Evolutionary conservation across 148 eudicot genomes (phyloP).

Genomic region (Fagopyrum homotropicum): DNA sequence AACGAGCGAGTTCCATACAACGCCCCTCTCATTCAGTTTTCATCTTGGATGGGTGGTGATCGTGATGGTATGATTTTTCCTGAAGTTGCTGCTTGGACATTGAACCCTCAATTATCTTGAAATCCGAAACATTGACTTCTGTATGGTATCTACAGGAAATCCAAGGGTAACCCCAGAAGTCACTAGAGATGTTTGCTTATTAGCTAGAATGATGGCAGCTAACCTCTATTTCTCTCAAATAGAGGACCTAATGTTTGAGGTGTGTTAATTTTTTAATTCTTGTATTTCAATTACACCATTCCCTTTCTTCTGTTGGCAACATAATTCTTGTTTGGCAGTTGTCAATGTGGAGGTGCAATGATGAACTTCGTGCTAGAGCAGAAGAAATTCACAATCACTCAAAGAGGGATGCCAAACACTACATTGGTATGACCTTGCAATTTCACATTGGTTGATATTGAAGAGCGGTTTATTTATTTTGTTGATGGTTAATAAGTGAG

Average conservation of each 20-base stretch:
- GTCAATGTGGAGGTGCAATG: conserved; percentile 92
- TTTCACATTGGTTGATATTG: neutral
- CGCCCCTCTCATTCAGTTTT: conserved; percentile 89
- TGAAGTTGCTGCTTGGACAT: neutral
- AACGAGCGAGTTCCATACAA: conserved; percentile 89
- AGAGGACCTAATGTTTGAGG: conserved; percentile 96
- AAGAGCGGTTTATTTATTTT: neutral
- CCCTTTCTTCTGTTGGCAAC: conserved; percentile 4
- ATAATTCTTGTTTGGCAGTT: conserved; percentile 32
- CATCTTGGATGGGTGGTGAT: conserved; percentile 98
- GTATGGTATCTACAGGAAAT: conserved; percentile 43
- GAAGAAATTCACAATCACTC: conserved; percentile 60
- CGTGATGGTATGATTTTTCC: conserved; percentile 68
- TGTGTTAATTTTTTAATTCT: conserved; percentile 13
- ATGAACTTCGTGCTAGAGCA: conserved; percentile 75
- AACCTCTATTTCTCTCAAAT: conserved; percentile 87
- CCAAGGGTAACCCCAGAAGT: conserved; percentile 96
- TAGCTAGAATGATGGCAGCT: conserved; percentile 97
- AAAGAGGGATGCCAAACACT: conserved; percentile 82
- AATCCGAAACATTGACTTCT: neutral
- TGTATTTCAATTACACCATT: neutral
- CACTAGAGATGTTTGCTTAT: conserved; percentile 83
- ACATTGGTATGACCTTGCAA: conserved; percentile 47
- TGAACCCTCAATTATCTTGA: neutral
- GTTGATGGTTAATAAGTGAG: neutral